These are phyloP conservation scores for Colletotrichum costaricense DNA, from an alignment of 2,329 filamentous ascomycete genomes.

Conservation along the genomic window DNA sequence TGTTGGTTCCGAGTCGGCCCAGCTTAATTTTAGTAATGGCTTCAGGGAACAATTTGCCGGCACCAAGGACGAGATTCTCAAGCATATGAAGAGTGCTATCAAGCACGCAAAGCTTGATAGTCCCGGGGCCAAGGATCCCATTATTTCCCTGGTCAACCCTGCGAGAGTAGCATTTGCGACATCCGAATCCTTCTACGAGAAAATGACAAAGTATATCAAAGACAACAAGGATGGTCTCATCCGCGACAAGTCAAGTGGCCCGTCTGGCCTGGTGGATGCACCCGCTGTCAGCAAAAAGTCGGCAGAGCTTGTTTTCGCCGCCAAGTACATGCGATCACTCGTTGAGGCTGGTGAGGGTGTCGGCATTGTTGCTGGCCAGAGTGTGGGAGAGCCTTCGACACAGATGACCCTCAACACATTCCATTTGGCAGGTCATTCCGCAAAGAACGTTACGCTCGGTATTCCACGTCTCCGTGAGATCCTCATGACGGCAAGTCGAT, in stretches of 20 bases:
- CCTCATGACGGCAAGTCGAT: conserved; percentile 93
- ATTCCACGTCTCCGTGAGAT: conserved; percentile 98
- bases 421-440: conserved; percentile 97
- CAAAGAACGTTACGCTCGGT: conserved; percentile 98
- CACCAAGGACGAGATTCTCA: conserved; percentile 71
- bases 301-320: conserved; percentile 85
- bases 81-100: conserved; percentile 84
- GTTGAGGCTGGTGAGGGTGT: conserved; percentile 97
- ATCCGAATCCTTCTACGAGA: conserved; percentile 85
- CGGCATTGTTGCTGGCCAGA: conserved; percentile 96
- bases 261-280: conserved; percentile 47
- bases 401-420: conserved; percentile 99
- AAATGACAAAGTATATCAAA: conserved; percentile 81
- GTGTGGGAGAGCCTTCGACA: conserved; percentile 95
- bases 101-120: conserved; percentile 74
- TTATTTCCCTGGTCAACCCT: conserved; percentile 78
- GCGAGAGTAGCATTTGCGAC: conserved; percentile 85
- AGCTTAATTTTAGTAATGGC: conserved; percentile 74
- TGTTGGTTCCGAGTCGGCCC: conserved; percentile 80
- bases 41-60: conserved; percentile 57
- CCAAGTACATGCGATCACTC: conserved; percentile 92
- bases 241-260: conserved; percentile 52
- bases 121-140: conserved; percentile 76
- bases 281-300: conserved; percentile 70
- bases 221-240: conserved; percentile 73